Conservation (phyloP, 2,329 filamentous ascomycete species). For the Trichoderma afroharzianum region DNA sequence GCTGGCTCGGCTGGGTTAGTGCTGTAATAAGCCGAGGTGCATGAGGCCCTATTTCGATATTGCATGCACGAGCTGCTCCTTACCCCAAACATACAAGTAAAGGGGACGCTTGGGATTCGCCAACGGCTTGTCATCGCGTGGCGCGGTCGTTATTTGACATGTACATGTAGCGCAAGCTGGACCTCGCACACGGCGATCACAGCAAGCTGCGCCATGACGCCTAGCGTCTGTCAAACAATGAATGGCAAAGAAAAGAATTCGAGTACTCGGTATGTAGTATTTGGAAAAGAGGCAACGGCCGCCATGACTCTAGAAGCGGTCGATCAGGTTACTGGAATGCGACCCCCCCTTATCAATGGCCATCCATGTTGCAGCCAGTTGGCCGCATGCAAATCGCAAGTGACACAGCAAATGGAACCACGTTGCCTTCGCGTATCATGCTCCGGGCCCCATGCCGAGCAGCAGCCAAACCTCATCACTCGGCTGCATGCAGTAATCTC, state of each 20-base stretch:
- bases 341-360: conserved; percentile 1
- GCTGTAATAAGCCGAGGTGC: conserved; percentile 6
- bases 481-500: conserved; percentile 9
- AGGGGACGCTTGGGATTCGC: conserved; percentile 6
- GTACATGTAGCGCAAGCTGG: neutral
- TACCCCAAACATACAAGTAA: conserved; percentile 3
- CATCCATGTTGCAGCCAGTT: conserved; percentile 4
- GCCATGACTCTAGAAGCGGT: neutral
- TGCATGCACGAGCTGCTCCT: neutral
- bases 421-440: conserved; percentile 7
- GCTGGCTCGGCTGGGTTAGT: neutral
- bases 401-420: conserved; percentile 6
- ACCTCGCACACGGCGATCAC: neutral
- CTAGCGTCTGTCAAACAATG: neutral
- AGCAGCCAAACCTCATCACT: conserved; percentile 2
- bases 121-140: conserved; percentile 4
- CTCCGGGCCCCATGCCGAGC: neutral
- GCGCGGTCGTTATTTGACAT: neutral
- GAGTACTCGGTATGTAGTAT: neutral
- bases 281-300: neutral
- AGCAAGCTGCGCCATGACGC: conserved; percentile 6
- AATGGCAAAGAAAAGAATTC: neutral
- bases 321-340: conserved; percentile 9
- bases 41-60: neutral
- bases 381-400: conserved; percentile 8